A percentile compares a stretch with the other conserved stretches of the same genome.
These are phyloP conservation scores for Phytophthora meadii DNA, from an alignment of 352 stramenopile genomes.

Conservation along the genomic window DNA sequence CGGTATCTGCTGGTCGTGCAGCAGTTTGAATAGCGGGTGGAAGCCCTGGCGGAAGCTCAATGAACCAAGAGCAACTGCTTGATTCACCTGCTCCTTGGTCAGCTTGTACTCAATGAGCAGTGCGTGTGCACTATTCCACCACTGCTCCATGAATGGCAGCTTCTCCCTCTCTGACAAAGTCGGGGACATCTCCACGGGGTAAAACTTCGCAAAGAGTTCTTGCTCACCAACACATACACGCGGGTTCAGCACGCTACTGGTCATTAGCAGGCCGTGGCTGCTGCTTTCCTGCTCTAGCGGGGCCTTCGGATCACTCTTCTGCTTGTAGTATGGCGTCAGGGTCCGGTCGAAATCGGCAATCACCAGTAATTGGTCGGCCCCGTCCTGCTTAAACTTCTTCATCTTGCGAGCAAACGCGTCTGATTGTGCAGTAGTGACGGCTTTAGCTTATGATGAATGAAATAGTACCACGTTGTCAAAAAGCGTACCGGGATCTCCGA, in stretches of 20 bases:
- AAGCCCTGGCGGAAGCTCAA: slow-evolving; percentile 58
- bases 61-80: slow-evolving; percentile 43
- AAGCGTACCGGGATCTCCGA: slow-evolving; percentile 48
- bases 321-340: slow-evolving; percentile 61
- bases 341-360: slow-evolving; percentile 85
- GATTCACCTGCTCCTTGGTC: slow-evolving; percentile 44
- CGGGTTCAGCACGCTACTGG: slow-evolving; percentile 29
- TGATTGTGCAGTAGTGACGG: slow-evolving; percentile 14
- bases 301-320: slow-evolving; percentile 6
- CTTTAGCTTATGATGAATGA: not conserved
- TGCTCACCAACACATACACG: slow-evolving; percentile 39
- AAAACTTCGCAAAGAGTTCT: slow-evolving; percentile 70
- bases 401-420: slow-evolving; percentile 77
- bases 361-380: slow-evolving; percentile 66
- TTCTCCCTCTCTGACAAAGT: slow-evolving; percentile 64
- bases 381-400: slow-evolving; percentile 72
- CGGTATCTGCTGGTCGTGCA: slow-evolving; percentile 50
- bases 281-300: slow-evolving; percentile 36
- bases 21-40: slow-evolving; percentile 47
- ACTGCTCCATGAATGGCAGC: slow-evolving; percentile 74
- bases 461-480: not conserved
- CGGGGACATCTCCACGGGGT: slow-evolving; percentile 72
- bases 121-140: slow-evolving; percentile 53
- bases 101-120: slow-evolving; percentile 65
- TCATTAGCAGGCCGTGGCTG: slow-evolving; percentile 43